These are phyloP conservation scores for Trichoderma sp. DNA, from an alignment of 2,329 filamentous ascomycete genomes.

Conservation along the genomic window DNA sequence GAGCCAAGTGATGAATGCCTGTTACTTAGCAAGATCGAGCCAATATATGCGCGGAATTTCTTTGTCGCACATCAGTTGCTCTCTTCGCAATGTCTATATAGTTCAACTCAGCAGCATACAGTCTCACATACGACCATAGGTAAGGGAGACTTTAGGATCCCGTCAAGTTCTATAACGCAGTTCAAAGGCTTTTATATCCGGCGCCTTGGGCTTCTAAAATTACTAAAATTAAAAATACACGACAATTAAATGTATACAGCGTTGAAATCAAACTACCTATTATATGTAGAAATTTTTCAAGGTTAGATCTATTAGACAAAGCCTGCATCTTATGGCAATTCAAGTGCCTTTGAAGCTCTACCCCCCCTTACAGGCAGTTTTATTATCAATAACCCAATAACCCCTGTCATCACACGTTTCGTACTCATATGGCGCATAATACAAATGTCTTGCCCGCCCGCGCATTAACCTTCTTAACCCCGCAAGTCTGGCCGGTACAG, in stretches of 20 bases:
- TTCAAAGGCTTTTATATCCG: no score
- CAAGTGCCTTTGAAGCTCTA: constrained; percentile 7
- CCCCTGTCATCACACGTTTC: not conserved
- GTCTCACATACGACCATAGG: no score
- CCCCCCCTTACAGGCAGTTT: not conserved
- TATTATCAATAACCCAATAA: not conserved
- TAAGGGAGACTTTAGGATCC: no score
- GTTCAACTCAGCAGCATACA: no score
- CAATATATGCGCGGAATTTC: no score
- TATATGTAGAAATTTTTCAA: not conserved
- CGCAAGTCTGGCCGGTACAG: constrained; percentile 3
- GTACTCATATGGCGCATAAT: constrained; percentile 10
- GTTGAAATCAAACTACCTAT: not conserved
- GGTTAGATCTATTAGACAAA: not conserved
- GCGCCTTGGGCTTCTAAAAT: no score
- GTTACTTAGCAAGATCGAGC: no score
- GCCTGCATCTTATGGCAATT: not conserved
- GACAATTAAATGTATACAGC: not conserved
- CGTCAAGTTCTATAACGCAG: no score
- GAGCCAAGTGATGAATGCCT: no score
- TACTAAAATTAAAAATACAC: not conserved
- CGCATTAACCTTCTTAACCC: constrained; percentile 1
- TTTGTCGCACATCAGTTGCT: no score
- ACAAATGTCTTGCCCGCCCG: constrained; percentile 4
- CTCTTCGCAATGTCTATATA: no score